Base-by-base conservation (phyloP, 768 basidiomycete genomes). In the Lentinus brumalis region DNA sequence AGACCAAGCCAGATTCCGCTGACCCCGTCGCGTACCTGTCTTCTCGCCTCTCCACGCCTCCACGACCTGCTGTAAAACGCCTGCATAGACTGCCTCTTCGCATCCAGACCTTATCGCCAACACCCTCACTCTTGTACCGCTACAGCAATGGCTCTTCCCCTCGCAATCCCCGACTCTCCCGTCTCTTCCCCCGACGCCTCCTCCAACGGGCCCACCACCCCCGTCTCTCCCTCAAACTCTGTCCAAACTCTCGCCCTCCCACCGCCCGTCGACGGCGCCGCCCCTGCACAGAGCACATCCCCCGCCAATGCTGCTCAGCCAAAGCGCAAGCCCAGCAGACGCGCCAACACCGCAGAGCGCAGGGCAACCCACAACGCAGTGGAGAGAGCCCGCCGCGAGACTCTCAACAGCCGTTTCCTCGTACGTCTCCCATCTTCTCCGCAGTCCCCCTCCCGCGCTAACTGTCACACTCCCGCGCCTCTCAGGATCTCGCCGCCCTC, bases 281-380 rank as follows among this genome's bases (percentile, higher is more conserved):
- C 66, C 66, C 69, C 58, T 26, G 51, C 53, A 3, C 46, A 32
- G 50, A 12, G 56, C 42, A 16, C 59, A 55, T 50, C 66, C 42
- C 54, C 71, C 35, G 54, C 70, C 15, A 60, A 66, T 55, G 64
- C 55, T 55, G 64, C 75, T n/a, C 82, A 83, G 62, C 71, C 77
- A 60, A 92, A 91, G 72, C 86, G 91, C 74, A 96, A 96, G 74
- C 86, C 92, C 57, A 86, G 84, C 69, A 83, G 94, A 64, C 86
- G 95, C 35, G 95, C 94, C 54, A 98, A 98, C 77, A 98, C 96
- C 54, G 96, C 95, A 53, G 96, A 98, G 74, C 92, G 96, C 75
- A 81, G 96, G 39, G 94, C 94, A 4, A 95, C 92, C 21, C 96
- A 99, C 78, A 99, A 98, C 73, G 96, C 97, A 35, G 94, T 98